Evolutionary conservation across 2,329 filamentous ascomycete species (phyloP), one percentile per base, ranked within the genome.

Genomic region (Dendrostoma leiphaemia): DNA sequence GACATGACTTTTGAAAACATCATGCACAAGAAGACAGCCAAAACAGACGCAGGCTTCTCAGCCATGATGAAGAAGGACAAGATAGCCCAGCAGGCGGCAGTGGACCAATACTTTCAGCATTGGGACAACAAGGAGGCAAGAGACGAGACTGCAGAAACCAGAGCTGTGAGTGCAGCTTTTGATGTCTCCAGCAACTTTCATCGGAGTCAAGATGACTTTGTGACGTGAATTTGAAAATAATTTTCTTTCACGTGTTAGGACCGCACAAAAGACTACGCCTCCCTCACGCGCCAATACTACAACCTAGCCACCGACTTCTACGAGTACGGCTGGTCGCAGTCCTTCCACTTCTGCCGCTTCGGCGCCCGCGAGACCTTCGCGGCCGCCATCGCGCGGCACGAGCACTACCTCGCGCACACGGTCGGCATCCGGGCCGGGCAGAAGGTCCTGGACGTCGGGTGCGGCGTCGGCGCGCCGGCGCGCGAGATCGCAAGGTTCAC

Each of bases 341-440:
- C 83, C 23, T 91, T 91, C 78, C 88, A 91, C 71, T 91, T 90
- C 79, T 89, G 86, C 72, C 85, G 88, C 58, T 90, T 89, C 71
- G 83, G 84, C 57, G 78, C 82, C 60, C 83, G 83, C 63, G 86
- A 91, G 71, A 74, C 83, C 48, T 90, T 91, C 75, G 69, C 75
- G 67, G 85, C 87, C 70, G 87, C 87, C 58, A 86, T 90, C 70
- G 87, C 86, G 60, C 82, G 86, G 52, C 88, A 91, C 68, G 88
- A 91, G 73, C 87, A 90, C 76, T 90, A 89, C 72, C 81, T 90
- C 38, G 88, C 88, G 40, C 80, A 86, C 68, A 81, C 81, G 68
- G 89, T 90, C 74, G 79, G 80, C 54, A 75, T 91, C 59, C 78
- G 80, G 63, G 79, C 85, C 60, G 77, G 79, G 63, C 85, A 86